Conservation (phyloP, 2,329 filamentous ascomycete genomes). For the Ascochyta koolunga region DNA sequence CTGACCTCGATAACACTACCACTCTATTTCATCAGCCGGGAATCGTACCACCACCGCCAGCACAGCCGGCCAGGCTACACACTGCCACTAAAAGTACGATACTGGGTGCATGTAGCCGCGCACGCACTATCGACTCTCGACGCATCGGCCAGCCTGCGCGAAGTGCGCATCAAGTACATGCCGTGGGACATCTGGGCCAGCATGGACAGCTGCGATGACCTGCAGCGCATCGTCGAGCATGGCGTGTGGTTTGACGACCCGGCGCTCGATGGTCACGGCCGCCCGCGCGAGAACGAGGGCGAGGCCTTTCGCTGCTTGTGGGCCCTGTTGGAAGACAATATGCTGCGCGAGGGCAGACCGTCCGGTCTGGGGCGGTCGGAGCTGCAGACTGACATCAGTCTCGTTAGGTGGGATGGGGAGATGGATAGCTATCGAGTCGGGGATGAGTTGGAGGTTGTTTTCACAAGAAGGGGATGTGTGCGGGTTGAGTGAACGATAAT, state of each 20-base stretch:
- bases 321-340: constrained; percentile 22
- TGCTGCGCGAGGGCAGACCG: constrained; percentile 4
- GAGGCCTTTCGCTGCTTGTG: constrained; percentile 42
- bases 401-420: constrained; percentile 42
- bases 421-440: constrained; percentile 39
- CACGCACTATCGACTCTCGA: constrained; percentile 39
- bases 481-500: no score
- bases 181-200: constrained; percentile 45
- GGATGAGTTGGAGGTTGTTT: constrained; percentile 44
- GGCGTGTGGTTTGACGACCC: constrained; percentile 39
- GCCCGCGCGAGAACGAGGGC: constrained; percentile 35
- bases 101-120: constrained; percentile 40
- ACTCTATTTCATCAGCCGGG: constrained; percentile 41
- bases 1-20: constrained; percentile 40
- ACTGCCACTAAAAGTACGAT: constrained; percentile 40
- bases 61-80: constrained; percentile 29
- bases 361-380: constrained; percentile 17
- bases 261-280: constrained; percentile 19
- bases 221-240: constrained; percentile 31
- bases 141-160: constrained; percentile 14
- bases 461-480: constrained; percentile 5
- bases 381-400: constrained; percentile 22
- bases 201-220: constrained; percentile 41
- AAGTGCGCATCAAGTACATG: constrained; percentile 38
- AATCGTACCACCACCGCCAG: constrained; percentile 29